Evolutionary conservation across 768 basidiomycete genomes (phyloP).

Genomic region (Ramaria rubella): DNA sequence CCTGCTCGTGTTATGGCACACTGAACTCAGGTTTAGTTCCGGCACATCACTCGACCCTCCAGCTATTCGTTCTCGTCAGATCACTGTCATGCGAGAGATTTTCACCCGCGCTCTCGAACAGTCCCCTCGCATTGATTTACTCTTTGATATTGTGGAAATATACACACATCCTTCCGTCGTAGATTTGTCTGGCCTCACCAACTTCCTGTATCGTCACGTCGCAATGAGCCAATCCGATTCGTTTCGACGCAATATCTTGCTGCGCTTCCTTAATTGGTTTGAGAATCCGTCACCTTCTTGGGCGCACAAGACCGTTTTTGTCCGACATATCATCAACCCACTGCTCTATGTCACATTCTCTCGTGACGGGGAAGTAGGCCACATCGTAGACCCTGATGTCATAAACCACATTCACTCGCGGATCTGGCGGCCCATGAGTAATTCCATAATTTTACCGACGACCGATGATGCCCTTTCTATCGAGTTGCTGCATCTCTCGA

Average conservation of each 20-base stretch:
- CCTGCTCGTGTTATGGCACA: slow-evolving; percentile 67
- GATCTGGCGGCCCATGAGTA: slow-evolving; percentile 77
- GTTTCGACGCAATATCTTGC: slow-evolving; percentile 73
- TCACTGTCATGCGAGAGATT: slow-evolving; percentile 63
- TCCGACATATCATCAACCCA: slow-evolving; percentile 84
- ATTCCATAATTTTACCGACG: slow-evolving; percentile 42
- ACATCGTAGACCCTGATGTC: slow-evolving; percentile 64
- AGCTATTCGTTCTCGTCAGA: slow-evolving; percentile 35
- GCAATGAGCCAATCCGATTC: slow-evolving; percentile 61
- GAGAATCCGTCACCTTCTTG: slow-evolving; percentile 54
- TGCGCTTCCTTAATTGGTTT: slow-evolving; percentile 85
- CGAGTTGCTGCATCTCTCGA: slow-evolving; percentile 86
- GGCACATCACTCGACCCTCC: background rate
- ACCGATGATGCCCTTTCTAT: slow-evolving; percentile 84
- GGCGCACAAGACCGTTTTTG: slow-evolving; percentile 71
- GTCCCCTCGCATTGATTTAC: slow-evolving; percentile 73
- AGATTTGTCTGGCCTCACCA: slow-evolving; percentile 70
- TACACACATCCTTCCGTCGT: slow-evolving; percentile 76
- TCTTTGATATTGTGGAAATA: slow-evolving; percentile 81
- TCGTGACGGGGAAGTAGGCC: slow-evolving; percentile 41
- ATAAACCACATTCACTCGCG: slow-evolving; percentile 60
- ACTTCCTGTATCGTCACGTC: slow-evolving; percentile 83
- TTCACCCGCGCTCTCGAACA: slow-evolving; percentile 68
- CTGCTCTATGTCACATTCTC: slow-evolving; percentile 73
- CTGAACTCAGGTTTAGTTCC: slow-evolving; percentile 29